Evolutionary conservation across 805 yeast genomes (phyloP), one percentile per base, ranked within the genome.

Genomic region (Candida dendrica): DNA sequence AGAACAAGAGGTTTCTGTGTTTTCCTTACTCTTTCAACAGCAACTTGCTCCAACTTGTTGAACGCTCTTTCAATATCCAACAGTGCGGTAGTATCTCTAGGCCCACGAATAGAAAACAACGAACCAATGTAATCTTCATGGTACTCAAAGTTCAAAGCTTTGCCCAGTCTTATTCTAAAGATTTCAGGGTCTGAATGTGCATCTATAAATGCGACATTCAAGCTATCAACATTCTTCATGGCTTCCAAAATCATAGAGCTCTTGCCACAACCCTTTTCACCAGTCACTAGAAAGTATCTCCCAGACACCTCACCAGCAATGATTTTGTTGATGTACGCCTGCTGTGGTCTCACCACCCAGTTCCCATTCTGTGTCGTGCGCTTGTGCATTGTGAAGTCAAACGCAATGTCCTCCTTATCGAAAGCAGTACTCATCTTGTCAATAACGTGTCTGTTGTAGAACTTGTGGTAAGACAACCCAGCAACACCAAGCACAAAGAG

Each of bases 231-330:
- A 48, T 79, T 74, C 44, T 77, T 72, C 68, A 86, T 75, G 3
- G 88, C 74, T 48, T 85, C 88, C 51, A 83, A 60, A 14, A 86
- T 69, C 66, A 87, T 71, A 1, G 91, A 80, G 1, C 89, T 80
- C 56, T 85, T 85, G 2, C 95, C 95, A 0, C 93, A 85, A 1
- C 95, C 95, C 56, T 86, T 85, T 57, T 85, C 95, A 26, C 95
- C 95, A 34, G 86, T 74, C 10, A 86, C 55, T 38, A 86, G 63
- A 53, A 77, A 81, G 61, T 85, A 86, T 15, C 91, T 59, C 0
- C 95, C 95, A 6, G 61, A 61, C 2, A 74, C 63, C n/a, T 70
- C 60, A 1, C 95, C 95, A 8, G 71, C 56, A 3, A 86, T 69
- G 24, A 85, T 77, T 31, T 74, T 77, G 60, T 86, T 86, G 27